phyloP scores from a whole-genome alignment of 176 grass and related monocot genomes.

The Avena atlantica region DNA sequence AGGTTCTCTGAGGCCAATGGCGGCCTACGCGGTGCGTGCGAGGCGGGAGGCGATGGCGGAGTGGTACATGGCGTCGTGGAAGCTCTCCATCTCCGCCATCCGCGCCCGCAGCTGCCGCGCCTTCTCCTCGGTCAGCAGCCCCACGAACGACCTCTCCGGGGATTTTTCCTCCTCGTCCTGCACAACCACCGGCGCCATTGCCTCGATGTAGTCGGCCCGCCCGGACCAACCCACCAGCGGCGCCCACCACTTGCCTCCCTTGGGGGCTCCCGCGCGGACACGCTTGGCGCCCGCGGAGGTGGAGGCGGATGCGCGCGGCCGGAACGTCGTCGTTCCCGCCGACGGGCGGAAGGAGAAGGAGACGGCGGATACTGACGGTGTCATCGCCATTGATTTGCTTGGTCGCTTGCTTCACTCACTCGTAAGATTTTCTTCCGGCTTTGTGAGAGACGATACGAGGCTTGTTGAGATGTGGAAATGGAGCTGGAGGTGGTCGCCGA shows the following conservation, averaged over 20 bases:
- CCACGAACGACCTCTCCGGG: slow-evolving; percentile 20
- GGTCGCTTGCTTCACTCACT: too few species aligned
- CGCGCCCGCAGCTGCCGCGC: slow-evolving; percentile 29
- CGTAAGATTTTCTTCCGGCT: background rate
- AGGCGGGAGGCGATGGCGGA: slow-evolving; percentile 86
- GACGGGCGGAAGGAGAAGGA: background rate
- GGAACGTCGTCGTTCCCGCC: background rate
- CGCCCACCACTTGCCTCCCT: slow-evolving; percentile 67
- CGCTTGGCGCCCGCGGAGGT: background rate
- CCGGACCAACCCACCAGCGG: slow-evolving; percentile 71
- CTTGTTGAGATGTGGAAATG: too few species aligned
- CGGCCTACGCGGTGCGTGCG: slow-evolving; percentile 44
- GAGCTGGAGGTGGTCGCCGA: background rate
- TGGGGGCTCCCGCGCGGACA: background rate
- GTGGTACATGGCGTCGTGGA: slow-evolving; percentile 30
- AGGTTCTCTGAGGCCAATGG: background rate
- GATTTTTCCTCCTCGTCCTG: background rate
- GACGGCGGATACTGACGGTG: background rate
- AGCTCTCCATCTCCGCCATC: slow-evolving; percentile 34
- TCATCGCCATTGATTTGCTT: slow-evolving; percentile 12
- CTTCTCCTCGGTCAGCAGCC: slow-evolving; percentile 59
- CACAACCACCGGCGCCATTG: background rate
- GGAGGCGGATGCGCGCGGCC: background rate
- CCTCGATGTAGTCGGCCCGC: slow-evolving; percentile 72
- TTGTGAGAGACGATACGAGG: background rate